phyloP scores from a whole-genome alignment of 192 early-diverging fungal genomes.

The Radiomyces spectabilis region DNA sequence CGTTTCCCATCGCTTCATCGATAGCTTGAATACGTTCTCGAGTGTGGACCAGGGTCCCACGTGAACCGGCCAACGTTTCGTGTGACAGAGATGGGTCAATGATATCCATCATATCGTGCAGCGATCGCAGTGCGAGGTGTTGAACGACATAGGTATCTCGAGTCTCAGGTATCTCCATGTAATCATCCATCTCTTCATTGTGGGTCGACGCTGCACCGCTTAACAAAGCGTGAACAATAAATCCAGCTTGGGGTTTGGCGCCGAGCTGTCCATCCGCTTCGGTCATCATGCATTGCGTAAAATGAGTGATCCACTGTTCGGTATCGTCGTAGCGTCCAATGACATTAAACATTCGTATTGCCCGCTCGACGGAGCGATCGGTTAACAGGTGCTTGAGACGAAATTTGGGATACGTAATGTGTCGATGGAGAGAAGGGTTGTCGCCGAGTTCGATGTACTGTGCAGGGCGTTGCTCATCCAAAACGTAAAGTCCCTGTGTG shows the following conservation, averaged over 20 bases:
- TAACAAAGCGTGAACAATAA: constrained; percentile 26
- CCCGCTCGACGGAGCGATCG: constrained; percentile 1
- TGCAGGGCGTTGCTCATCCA: constrained; percentile 16
- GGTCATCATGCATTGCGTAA: constrained; percentile 18
- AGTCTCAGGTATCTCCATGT: neutral
- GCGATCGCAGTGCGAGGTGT: neutral
- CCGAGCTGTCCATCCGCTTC: neutral
- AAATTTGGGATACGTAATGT: constrained; percentile 13
- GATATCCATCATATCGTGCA: neutral
- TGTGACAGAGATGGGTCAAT: neutral
- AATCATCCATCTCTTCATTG: neutral
- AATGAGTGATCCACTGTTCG: constrained; percentile 21
- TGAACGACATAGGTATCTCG: neutral
- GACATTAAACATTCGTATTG: constrained; percentile 15
- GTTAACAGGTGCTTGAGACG: constrained; percentile 25
- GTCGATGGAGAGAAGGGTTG: neutral
- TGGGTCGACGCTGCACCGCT: constrained; percentile 9
- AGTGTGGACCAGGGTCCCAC: neutral
- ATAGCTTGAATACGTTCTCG: neutral
- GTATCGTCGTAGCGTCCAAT: constrained; percentile 22
- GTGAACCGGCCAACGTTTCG: neutral
- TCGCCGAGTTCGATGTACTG: constrained; percentile 12
- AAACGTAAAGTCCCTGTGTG: constrained; percentile 10
- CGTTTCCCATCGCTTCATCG: neutral
- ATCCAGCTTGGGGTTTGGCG: constrained; percentile 22